phyloP scores from a whole-genome alignment of 257 asterid genomes.

The Fraxinus pennsylvanica region DNA sequence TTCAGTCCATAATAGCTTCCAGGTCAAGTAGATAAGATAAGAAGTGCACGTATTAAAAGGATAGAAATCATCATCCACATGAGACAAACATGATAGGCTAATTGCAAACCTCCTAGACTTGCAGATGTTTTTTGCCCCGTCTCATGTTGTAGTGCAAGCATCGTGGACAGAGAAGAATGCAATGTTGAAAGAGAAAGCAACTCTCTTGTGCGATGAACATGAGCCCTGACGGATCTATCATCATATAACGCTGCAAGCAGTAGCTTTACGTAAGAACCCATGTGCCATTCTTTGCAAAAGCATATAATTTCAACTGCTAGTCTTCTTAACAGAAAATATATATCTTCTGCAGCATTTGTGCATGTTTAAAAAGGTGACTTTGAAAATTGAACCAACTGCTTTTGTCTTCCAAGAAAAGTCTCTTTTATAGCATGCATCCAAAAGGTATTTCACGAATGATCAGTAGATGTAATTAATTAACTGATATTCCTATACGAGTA shows the following conservation, averaged over 20 bases:
- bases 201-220: slow-evolving; percentile 85
- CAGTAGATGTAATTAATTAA: not conserved
- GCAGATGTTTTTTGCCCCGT: slow-evolving; percentile 42
- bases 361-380: not conserved
- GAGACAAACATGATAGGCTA: slow-evolving; percentile 15
- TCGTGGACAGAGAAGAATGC: slow-evolving; percentile 85
- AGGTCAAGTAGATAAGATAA: slow-evolving; percentile 5
- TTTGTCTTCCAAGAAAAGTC: not conserved
- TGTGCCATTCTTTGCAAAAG: not conserved
- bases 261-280: slow-evolving; percentile 28
- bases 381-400: not conserved
- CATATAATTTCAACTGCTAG: not conserved
- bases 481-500: not conserved
- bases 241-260: slow-evolving; percentile 79
- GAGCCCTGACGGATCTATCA: slow-evolving; percentile 96
- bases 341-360: not conserved
- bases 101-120: slow-evolving; percentile 59
- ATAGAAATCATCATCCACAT: not conserved
- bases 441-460: not conserved
- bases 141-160: slow-evolving; percentile 82
- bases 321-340: not conserved
- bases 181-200: slow-evolving; percentile 75
- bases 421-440: not conserved
- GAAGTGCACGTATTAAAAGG: not conserved
- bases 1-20: slow-evolving; percentile 16